phyloP scores from a whole-genome alignment of 768 basidiomycete species.

The Amanita rimosa region DNA sequence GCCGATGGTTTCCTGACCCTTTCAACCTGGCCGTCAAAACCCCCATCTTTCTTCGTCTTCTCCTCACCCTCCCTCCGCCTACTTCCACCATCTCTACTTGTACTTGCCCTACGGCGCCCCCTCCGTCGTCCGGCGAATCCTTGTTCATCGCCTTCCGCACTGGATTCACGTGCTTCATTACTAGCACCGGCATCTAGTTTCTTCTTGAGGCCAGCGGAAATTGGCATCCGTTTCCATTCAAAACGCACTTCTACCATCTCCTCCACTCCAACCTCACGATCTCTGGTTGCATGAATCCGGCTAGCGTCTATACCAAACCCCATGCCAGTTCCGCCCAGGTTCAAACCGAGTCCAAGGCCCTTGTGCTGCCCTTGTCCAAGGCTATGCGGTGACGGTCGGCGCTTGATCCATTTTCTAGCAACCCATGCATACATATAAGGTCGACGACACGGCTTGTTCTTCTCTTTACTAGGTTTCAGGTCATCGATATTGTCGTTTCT shows the following conservation, averaged over 20 bases:
- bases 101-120: not conserved
- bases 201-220: conserved; percentile 16
- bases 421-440: conserved; percentile 66
- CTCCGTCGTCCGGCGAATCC: not conserved
- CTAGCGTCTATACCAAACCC: conserved; percentile 6
- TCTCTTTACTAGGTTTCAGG: not conserved
- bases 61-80: not conserved
- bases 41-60: conserved; percentile 3
- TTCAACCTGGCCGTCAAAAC: conserved; percentile 19
- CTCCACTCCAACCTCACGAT: conserved; percentile 12
- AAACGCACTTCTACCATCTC: conserved; percentile 60
- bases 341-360: conserved; percentile 7
- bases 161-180: conserved; percentile 2
- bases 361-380: conserved; percentile 9
- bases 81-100: conserved; percentile 1
- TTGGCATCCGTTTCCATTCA: conserved; percentile 61
- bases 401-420: conserved; percentile 67
- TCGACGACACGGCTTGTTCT: conserved; percentile 9
- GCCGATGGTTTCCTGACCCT: conserved; percentile 24
- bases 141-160: not conserved
- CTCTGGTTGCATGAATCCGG: conserved; percentile 5
- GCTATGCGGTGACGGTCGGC: conserved; percentile 19
- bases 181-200: conserved; percentile 9
- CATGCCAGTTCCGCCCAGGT: conserved; percentile 9
- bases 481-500: not conserved